Conservation (phyloP, 1,284 basidiomycete species). For the Schizophyllum amplum region DNA sequence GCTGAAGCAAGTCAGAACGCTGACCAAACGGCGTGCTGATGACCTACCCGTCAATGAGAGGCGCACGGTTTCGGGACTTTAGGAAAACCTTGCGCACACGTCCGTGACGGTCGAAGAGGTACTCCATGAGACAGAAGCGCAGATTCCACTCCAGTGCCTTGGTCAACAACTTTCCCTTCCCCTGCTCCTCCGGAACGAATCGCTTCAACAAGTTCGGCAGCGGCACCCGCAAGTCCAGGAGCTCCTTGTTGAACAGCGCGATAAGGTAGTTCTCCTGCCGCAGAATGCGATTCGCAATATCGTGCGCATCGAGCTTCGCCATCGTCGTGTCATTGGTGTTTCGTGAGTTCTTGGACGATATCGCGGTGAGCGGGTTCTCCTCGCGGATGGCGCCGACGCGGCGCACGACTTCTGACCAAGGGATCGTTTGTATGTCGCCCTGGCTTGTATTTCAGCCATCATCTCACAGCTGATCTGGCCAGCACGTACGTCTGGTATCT, state of each 20-base stretch:
- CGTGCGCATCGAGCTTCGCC: conserved; percentile 92
- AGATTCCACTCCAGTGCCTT: conserved; percentile 95
- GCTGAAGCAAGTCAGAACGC: conserved; percentile 32
- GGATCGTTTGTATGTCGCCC: conserved; percentile 95
- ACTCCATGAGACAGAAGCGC: conserved; percentile 90
- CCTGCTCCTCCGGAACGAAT: conserved; percentile 44
- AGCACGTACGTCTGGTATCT: conserved; percentile 70
- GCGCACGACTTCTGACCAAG: conserved; percentile 92
- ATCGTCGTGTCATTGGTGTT: conserved; percentile 41
- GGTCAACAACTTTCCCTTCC: conserved; percentile 74
- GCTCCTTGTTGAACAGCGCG: conserved; percentile 94
- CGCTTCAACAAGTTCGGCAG: conserved; percentile 50
- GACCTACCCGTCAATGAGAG: conserved; percentile 80
- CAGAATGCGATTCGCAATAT: conserved; percentile 94
- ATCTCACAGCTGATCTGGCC: conserved; percentile 12
- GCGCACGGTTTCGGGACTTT: conserved; percentile 71
- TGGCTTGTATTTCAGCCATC: conserved; percentile 23
- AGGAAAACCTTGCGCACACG: conserved; percentile 87
- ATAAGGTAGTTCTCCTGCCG: conserved; percentile 98
- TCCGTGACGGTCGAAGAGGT: conserved; percentile 84
- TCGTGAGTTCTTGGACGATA: conserved; percentile 57
- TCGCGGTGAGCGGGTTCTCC: conserved; percentile 80
- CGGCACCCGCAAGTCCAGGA: conserved; percentile 84
- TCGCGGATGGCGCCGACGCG: conserved; percentile 85
- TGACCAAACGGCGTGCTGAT: neutral